These are phyloP conservation scores for Pogostemon cablin DNA, from an alignment of 257 asterid species.

Conservation along the genomic window DNA sequence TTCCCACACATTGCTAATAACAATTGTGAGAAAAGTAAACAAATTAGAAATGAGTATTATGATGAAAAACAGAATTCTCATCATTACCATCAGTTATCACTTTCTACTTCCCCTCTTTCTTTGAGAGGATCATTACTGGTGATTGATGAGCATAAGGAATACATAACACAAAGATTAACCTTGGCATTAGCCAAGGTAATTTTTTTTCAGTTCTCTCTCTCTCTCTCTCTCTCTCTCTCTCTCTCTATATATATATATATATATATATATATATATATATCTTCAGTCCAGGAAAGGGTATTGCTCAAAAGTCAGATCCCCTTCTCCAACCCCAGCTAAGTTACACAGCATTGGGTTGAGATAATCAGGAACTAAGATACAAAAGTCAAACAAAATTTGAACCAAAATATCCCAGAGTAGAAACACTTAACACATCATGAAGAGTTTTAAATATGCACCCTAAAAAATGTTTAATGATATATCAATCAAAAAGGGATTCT, in stretches of 20 bases:
- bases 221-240: neutral
- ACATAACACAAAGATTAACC: slow-evolving; percentile 11
- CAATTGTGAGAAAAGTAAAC: slow-evolving; percentile 14
- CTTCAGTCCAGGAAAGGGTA: neutral
- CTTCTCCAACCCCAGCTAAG: neutral
- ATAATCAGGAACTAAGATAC: slow-evolving; percentile 9
- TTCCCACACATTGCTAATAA: slow-evolving; percentile 12
- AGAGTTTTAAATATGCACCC: slow-evolving; percentile 9
- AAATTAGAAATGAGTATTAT: neutral
- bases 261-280: too few species aligned
- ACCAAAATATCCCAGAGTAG: neutral
- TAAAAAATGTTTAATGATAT: neutral
- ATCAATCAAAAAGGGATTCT: slow-evolving; percentile 20
- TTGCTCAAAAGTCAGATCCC: slow-evolving; percentile 12
- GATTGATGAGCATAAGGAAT: neutral
- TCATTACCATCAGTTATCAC: slow-evolving; percentile 12
- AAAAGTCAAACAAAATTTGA: neutral
- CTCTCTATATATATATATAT: too few species aligned
- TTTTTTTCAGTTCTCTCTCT: neutral
- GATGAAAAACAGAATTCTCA: slow-evolving; percentile 11
- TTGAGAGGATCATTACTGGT: slow-evolving; percentile 14
- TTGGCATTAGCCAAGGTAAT: neutral
- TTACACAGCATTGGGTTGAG: neutral
- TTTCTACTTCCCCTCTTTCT: slow-evolving; percentile 19
- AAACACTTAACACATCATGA: slow-evolving; percentile 2